Conservation (phyloP, 169 alveolate genomes). For the Theileria sp. region DNA sequence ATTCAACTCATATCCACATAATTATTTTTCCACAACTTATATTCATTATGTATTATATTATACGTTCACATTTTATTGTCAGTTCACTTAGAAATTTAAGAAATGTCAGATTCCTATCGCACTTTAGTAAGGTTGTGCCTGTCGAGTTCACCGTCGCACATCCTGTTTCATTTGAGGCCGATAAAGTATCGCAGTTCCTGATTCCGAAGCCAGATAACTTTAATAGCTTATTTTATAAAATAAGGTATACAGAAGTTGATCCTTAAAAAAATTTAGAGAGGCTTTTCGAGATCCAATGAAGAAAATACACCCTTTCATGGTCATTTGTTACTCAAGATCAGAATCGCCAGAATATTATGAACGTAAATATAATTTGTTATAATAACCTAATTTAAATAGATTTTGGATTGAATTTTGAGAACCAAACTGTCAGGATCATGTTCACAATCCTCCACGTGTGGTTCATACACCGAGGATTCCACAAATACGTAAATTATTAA, state of each 20-base stretch:
- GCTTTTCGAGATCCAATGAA: constrained; percentile 43
- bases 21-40: constrained; percentile 18
- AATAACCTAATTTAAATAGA: constrained; percentile 6
- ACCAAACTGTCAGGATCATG: constrained; percentile 37
- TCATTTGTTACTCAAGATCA: constrained; percentile 33
- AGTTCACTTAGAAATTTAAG: background rate
- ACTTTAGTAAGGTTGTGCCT: background rate
- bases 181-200: constrained; percentile 10
- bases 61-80: background rate
- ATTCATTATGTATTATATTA: background rate
- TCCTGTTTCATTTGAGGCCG: background rate
- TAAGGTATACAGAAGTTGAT: background rate
- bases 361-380: constrained; percentile 10
- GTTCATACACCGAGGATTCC: constrained; percentile 59
- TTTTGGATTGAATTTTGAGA: constrained; percentile 33
- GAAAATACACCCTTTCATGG: constrained; percentile 54
- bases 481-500: constrained; percentile 24
- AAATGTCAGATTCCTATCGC: background rate
- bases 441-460: constrained; percentile 57
- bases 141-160: background rate
- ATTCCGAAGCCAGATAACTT: constrained; percentile 43
- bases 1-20: constrained; percentile 15
- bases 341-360: constrained; percentile 47
- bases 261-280: constrained; percentile 3
- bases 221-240: constrained; percentile 8